phyloP scores from a whole-genome alignment of 495 filamentous ascomycete species.

The Tricharina praecox region DNA sequence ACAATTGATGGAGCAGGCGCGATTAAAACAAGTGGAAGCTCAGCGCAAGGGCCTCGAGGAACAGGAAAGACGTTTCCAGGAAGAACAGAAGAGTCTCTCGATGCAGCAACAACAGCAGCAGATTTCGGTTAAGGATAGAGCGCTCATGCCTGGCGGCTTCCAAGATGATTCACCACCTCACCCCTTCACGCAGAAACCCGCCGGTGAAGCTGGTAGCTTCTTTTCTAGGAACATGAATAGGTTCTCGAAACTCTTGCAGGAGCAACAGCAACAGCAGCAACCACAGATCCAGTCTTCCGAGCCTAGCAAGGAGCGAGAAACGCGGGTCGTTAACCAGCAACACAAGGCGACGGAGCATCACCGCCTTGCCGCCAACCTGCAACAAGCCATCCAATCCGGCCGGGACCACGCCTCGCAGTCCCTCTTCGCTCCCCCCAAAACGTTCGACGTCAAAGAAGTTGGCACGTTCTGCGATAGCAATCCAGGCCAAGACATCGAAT shows the following conservation, averaged over 20 bases:
- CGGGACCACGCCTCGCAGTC: conserved; percentile 57
- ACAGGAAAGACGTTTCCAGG: conserved; percentile 41
- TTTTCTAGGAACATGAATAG: conserved; percentile 12
- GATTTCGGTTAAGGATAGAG: conserved; percentile 18
- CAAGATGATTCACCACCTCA: conserved; percentile 34
- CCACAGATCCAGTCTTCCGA: too few species aligned
- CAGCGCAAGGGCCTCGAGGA: conserved; percentile 49
- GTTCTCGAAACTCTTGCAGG: conserved; percentile 3
- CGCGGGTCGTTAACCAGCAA: conserved; percentile 29
- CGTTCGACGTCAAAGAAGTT: conserved; percentile 62
- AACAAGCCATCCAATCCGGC: conserved; percentile 66
- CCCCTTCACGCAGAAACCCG: background rate
- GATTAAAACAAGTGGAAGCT: conserved; percentile 58
- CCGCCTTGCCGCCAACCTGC: conserved; percentile 44
- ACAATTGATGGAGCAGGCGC: conserved; percentile 63
- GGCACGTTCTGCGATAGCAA: conserved; percentile 72
- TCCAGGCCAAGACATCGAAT: conserved; percentile 61
- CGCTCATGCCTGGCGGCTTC: conserved; percentile 52
- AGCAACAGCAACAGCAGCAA: background rate
- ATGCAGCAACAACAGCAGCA: conserved; percentile 25
- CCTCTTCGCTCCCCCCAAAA: conserved; percentile 53
- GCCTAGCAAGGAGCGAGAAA: conserved; percentile 25
- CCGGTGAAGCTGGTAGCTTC: background rate
- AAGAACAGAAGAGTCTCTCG: conserved; percentile 27
- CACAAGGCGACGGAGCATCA: conserved; percentile 40